phyloP scores from a whole-genome alignment of 1,284 basidiomycete species.

The Malassezia yamatoensis region DNA sequence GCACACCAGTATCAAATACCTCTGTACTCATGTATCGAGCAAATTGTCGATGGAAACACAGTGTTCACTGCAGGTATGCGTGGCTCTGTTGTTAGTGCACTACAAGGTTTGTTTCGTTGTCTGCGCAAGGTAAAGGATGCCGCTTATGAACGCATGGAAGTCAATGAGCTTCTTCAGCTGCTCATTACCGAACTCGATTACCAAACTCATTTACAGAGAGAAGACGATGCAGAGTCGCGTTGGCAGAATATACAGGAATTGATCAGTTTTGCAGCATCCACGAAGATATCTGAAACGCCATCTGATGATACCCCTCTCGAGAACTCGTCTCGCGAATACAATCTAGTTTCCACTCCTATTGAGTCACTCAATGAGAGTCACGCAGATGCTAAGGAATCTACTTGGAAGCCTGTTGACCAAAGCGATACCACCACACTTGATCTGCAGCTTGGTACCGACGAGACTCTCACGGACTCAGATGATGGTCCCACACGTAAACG shows the following conservation, averaged over 20 bases:
- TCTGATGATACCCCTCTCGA: not conserved
- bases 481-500: not conserved
- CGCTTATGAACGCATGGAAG: slow-evolving; percentile 57
- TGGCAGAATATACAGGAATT: slow-evolving; percentile 82
- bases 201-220: slow-evolving; percentile 59
- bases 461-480: too few species aligned
- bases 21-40: slow-evolving; percentile 54
- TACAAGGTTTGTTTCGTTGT: slow-evolving; percentile 49
- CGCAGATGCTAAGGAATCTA: not conserved
- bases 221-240: slow-evolving; percentile 63
- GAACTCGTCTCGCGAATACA: too few species aligned
- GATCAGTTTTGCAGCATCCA: slow-evolving; percentile 46
- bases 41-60: slow-evolving; percentile 4
- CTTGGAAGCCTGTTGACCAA: not conserved
- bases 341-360: too few species aligned
- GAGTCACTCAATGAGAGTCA: not conserved
- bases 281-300: not conserved
- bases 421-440: not conserved
- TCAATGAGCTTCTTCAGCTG: slow-evolving; percentile 59
- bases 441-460: not conserved
- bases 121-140: slow-evolving; percentile 34
- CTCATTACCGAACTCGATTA: slow-evolving; percentile 60
- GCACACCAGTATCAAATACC: slow-evolving; percentile 56
- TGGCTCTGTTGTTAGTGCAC: slow-evolving; percentile 52
- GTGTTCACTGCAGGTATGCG: not conserved